phyloP scores from a whole-genome alignment of 176 grass and related monocot genomes.

The Musa acuminata region DNA sequence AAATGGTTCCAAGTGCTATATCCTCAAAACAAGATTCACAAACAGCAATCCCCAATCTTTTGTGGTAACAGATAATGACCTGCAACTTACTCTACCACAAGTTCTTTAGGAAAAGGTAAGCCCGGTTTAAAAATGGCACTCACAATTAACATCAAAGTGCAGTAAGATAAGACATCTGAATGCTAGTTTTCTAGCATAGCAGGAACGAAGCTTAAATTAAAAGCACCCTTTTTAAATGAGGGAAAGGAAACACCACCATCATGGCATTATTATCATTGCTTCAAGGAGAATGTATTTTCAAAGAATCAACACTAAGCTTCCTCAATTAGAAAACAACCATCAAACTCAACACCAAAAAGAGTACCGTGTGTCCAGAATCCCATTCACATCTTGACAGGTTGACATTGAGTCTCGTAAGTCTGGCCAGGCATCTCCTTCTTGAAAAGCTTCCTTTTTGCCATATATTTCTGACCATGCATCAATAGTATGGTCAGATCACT shows the following conservation, averaged over 20 bases:
- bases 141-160: not conserved
- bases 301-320: conserved; percentile 6
- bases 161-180: conserved; percentile 1
- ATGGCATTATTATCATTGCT: not conserved
- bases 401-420: conserved; percentile 42
- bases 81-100: not conserved
- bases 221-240: not conserved
- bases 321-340: not conserved
- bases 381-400: conserved; percentile 53
- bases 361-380: conserved; percentile 53
- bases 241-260: not conserved
- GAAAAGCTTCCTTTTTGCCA: conserved; percentile 50
- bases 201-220: not conserved
- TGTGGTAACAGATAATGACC: not conserved
- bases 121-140: not conserved
- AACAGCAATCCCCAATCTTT: not conserved
- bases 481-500: not conserved
- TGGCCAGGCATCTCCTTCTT: conserved; percentile 30
- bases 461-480: conserved; percentile 15
- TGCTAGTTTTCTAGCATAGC: not conserved
- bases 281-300: not conserved
- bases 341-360: conserved; percentile 16
- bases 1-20: not conserved
- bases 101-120: not conserved
- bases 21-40: not conserved